A percentile compares a stretch with the other conserved stretches of the same genome.
Conservation (phyloP, 495 filamentous ascomycete species). For the Aspergillus leporis region DNA sequence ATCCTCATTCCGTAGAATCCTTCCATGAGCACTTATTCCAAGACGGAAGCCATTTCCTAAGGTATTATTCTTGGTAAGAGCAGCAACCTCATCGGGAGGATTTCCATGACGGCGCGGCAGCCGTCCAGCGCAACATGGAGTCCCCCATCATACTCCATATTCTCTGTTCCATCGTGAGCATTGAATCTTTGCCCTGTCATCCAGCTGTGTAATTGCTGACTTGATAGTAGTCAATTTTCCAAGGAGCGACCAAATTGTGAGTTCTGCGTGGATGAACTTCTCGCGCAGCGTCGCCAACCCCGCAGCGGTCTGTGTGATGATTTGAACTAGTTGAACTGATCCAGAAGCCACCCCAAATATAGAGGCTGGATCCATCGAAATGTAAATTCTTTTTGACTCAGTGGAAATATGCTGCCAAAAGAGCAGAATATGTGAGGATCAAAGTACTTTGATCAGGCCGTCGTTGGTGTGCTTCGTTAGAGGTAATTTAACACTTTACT, state of each 20-base stretch:
- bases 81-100: constrained; percentile 39
- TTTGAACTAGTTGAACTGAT: constrained; percentile 30
- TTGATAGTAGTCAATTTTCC: constrained; percentile 41
- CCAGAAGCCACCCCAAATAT: constrained; percentile 33
- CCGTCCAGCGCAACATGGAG: constrained; percentile 44
- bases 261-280: constrained; percentile 44
- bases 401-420: neutral
- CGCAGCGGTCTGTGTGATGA: constrained; percentile 35
- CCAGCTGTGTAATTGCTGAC: constrained; percentile 41
- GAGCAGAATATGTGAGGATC: too few species aligned
- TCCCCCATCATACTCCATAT: constrained; percentile 29
- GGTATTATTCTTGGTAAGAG: constrained; percentile 26
- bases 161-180: constrained; percentile 24
- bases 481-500: too few species aligned
- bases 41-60: constrained; percentile 12
- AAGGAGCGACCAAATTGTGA: constrained; percentile 43
- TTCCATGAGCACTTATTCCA: constrained; percentile 28
- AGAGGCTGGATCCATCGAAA: constrained; percentile 35
- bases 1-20: constrained; percentile 45
- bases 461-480: too few species aligned
- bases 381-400: neutral
- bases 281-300: constrained; percentile 35
- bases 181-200: constrained; percentile 39
- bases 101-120: constrained; percentile 41
- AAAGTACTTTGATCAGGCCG: too few species aligned